Evolutionary conservation across 208 protist species (phyloP), one percentile per base, ranked within the genome.

Genomic region (Acanthamoeba culbertsoni): DNA sequence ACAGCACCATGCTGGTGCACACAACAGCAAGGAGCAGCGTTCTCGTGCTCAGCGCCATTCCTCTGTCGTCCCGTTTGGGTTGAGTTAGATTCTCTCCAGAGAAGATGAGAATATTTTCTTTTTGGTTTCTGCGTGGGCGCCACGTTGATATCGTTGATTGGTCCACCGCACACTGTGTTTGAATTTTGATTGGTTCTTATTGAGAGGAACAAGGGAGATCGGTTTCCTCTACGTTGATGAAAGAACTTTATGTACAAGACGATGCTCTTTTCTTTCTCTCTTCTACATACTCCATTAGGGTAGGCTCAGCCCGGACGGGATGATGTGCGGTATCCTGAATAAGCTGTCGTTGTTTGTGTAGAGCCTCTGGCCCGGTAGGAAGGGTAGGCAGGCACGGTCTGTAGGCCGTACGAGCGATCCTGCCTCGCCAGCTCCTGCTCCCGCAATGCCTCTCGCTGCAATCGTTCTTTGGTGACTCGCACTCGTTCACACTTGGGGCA

Each of bases 381-480:
- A n/a, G n/a, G n/a, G n/a, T n/a, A n/a, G n/a, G n/a, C n/a, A n/a
- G n/a, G n/a, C n/a, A n/a, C n/a, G n/a, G n/a, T n/a, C n/a, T n/a
- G n/a, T n/a, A n/a, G n/a, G n/a, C n/a, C n/a, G n/a, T n/a, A n/a
- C n/a, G n/a, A n/a, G n/a, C n/a, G n/a, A n/a, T n/a, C n/a, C n/a
- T n/a, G n/a, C n/a, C n/a, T n/a, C n/a, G n/a, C n/a, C n/a, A 71
- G 62, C 62, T 71, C 62, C 62, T 71, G 62, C 62, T 71, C 62
- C 31, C 62, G 62, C 62, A 42, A 33, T 12, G 26, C 62, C 62
- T 71, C 62, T n/a, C 62, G 62, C 31, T 71, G 62, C 31, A 33
- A 14, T 43, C 62, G 62, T 33, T 71, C 62, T 33, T 20, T 7
- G 7, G 42, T 71, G 1, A 18, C 31, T 16, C 62, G 62, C 62